Evolutionary conservation across 139 green algal genomes (phyloP), one percentile per base, ranked within the genome.

Genomic region (Gonium pectorale): DNA sequence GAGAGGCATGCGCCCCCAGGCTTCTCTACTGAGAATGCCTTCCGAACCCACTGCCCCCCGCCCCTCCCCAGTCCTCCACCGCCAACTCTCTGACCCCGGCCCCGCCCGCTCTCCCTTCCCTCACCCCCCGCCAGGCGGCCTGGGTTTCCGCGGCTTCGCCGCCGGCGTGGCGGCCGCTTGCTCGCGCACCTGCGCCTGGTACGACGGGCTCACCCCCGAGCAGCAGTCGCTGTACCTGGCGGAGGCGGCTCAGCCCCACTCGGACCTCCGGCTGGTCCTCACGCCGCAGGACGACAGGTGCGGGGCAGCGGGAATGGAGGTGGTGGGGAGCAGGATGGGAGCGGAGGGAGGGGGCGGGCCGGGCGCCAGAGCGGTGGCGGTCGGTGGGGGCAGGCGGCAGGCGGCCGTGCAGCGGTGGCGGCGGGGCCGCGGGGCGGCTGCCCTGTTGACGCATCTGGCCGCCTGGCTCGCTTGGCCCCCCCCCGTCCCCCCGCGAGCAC

Each of bases 91-190:
- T n/a, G n/a, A 49, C 64, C 44, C 44, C n/a, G 4, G 38, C 70
- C 46, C 49, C 49, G 7, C n/a, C n/a, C n/a, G 26, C 70, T 31
- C 70, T 43, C 22, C 43, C 40, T 22, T 41, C 29, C 44, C 31
- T 7, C 44, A 2, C 66, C 69, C 69, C 43, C 19, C 27, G n/a
- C n/a, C 71, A 80, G 71, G 38, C 37, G 54, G 59, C 59, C 78
- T 75, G 41, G 94, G 94, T 31, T 97, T 96, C 89, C 86, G 92
- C 27, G 94, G 94, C 44, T 93, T 93, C 74, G 27, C 37, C 0
- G 46, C 40, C 24, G 86, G 86, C 31, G 51, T 54, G 24, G 49
- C 80, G 2, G 92, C 92, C 46, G 86, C 89, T 26, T 97, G 94
- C 83, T 85, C 64, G 7, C 87, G 92, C 56, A 91, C 81, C 21